Evolutionary conservation across 805 yeast genomes (phyloP).

Genomic region (Ogataea paradorogensis): DNA sequence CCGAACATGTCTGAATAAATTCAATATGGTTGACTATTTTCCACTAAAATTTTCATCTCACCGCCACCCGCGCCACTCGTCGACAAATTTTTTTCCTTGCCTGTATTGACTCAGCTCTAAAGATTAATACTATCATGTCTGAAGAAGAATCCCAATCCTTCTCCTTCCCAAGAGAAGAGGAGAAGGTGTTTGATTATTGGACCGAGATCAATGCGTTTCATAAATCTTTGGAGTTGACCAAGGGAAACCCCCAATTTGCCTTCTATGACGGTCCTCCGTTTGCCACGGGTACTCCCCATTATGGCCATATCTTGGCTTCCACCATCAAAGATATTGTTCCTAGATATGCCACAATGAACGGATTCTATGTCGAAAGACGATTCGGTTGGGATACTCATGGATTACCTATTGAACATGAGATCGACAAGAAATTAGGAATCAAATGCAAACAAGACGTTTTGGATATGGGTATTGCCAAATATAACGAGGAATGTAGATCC

Average conservation of each 20-base stretch:
- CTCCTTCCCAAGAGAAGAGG: slow-evolving; percentile 89
- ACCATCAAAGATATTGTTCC: slow-evolving; percentile 98
- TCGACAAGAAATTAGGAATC: slow-evolving; percentile 94
- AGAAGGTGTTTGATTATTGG: slow-evolving; percentile 77
- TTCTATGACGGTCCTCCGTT: slow-evolving; percentile 99
- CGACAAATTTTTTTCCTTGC: slow-evolving; percentile 9
- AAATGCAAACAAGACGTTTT: slow-evolving; percentile 92
- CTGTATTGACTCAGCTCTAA: neutral
- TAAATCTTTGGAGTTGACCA: slow-evolving; percentile 73
- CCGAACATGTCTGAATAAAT: slow-evolving; percentile 39
- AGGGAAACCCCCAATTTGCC: slow-evolving; percentile 83
- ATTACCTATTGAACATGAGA: slow-evolving; percentile 96
- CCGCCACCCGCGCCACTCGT: slow-evolving; percentile 14
- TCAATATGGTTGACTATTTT: neutral
- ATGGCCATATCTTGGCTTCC: slow-evolving; percentile 95
- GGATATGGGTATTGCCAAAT: slow-evolving; percentile 89
- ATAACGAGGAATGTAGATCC: slow-evolving; percentile 90
- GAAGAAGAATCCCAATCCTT: slow-evolving; percentile 39
- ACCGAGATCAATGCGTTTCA: slow-evolving; percentile 92
- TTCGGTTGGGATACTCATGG: slow-evolving; percentile 99
- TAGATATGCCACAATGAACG: slow-evolving; percentile 96
- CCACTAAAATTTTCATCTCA: slow-evolving; percentile 6
- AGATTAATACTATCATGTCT: slow-evolving; percentile 22
- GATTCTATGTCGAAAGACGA: slow-evolving; percentile 92
- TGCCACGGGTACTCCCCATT: slow-evolving; percentile 99